Base-by-base conservation (phyloP, 2,329 filamentous ascomycete species). In the Rutstroemia sp. region DNA sequence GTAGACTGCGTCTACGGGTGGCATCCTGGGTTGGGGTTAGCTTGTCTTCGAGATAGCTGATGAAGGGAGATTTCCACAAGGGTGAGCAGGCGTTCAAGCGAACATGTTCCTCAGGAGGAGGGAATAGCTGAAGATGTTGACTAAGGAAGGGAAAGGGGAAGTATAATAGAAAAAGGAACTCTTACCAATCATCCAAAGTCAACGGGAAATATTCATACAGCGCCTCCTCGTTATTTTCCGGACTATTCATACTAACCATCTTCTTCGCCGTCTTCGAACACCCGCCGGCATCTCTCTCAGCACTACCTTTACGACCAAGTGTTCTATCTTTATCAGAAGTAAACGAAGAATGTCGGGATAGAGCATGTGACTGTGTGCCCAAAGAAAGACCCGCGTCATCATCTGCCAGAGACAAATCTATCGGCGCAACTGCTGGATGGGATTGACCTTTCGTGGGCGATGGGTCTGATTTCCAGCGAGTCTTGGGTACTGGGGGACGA, bases 181-280 rank as follows among this genome's bases (percentile, higher is more conserved):
- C 70, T 81, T 58, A 68, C 88, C 88, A 96, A 67, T 96, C 92
- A 69, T 96, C 91, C 57, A 96, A 74, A 49, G 87, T 91, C 16
- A 97, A 77, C 0, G 92, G 92, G 62, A 97, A 96, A 69, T 97
- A 96, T 73, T 97, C 92, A 69, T 96, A 96, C 17, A 96, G 75
- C 62, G 92, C 75, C 71, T 96, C 92, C 0, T 86, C 86, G 64
- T 86, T 87, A 64, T 95, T 90, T 61, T 84, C 73, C 36, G 88
- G 78, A 67, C 86, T 85, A 68, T 25, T 42, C 19, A 55, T 40
- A 81, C 79, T 36, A 60, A 49, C 63, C 77, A 50, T 44, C 54
- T 60, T 62, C 50, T 51, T 60, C 56, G 78, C 47, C 10, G 48
- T 48, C 34, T 53, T 52, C 71, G 71, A 21, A 72, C 67, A 71